phyloP scores from a whole-genome alignment of 768 basidiomycete genomes.

The Strobilomyces confusus region DNA sequence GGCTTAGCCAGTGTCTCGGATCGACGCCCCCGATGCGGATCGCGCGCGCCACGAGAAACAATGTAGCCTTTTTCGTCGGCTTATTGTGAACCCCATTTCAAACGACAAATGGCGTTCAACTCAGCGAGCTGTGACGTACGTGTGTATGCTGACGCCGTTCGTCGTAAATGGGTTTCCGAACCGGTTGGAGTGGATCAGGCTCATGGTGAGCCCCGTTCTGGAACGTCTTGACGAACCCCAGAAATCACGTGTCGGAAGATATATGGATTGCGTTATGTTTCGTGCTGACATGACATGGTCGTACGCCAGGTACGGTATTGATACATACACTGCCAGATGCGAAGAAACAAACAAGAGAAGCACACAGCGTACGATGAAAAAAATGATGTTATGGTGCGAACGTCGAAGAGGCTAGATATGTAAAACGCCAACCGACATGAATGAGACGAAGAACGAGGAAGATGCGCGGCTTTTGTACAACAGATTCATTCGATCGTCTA shows the following conservation, averaged over 20 bases:
- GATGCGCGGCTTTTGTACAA: slow-evolving; percentile 20
- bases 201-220: slow-evolving; percentile 4
- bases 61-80: no score
- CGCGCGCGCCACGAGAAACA: no score
- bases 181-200: background rate
- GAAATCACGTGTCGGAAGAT: slow-evolving; percentile 2
- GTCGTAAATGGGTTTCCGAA: background rate
- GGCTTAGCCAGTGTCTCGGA: no score
- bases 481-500: slow-evolving; percentile 19
- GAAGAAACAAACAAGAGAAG: background rate
- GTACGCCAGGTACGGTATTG: slow-evolving; percentile 34
- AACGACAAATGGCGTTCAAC: background rate
- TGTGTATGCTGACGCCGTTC: background rate
- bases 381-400: slow-evolving; percentile 16
- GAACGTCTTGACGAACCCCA: background rate
- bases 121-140: background rate
- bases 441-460: slow-evolving; percentile 9
- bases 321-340: slow-evolving; percentile 29
- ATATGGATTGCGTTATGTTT: slow-evolving; percentile 4
- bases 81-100: no score
- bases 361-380: slow-evolving; percentile 3
- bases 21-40: no score
- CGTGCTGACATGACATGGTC: slow-evolving; percentile 17
- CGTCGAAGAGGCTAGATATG: slow-evolving; percentile 30
- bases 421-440: slow-evolving; percentile 16